Evolutionary conservation across 257 asterid species (phyloP).

Genomic region (Solanum habrochaites): DNA sequence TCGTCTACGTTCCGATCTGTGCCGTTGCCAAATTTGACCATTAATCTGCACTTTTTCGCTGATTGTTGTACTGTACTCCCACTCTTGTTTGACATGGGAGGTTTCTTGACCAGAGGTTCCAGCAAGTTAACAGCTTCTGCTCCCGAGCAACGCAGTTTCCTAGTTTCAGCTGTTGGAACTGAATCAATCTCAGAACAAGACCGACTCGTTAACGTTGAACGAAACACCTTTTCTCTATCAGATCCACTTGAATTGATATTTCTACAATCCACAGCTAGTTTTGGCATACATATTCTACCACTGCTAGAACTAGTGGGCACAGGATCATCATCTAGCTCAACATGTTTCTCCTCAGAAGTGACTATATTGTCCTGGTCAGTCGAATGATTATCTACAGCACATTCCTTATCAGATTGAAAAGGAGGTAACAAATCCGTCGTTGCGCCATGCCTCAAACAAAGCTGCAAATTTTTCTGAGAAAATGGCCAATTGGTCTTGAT

Average conservation of each 20-base stretch:
- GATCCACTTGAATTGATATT: slow-evolving; percentile 21
- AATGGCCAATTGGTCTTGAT: slow-evolving; percentile 82
- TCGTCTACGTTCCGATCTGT: slow-evolving; percentile 22
- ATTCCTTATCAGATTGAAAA: slow-evolving; percentile 50
- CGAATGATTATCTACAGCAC: not conserved
- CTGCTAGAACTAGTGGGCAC: slow-evolving; percentile 4
- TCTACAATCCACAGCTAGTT: slow-evolving; percentile 12
- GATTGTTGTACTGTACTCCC: slow-evolving; percentile 19
- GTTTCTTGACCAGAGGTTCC: not conserved
- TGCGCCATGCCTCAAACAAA: slow-evolving; percentile 64
- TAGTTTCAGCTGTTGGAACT: slow-evolving; percentile 9
- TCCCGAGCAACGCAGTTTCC: slow-evolving; percentile 13
- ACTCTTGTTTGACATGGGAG: slow-evolving; percentile 14
- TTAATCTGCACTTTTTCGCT: slow-evolving; percentile 50
- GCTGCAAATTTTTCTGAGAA: slow-evolving; percentile 62
- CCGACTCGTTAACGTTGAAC: slow-evolving; percentile 17
- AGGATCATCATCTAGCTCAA: slow-evolving; percentile 8
- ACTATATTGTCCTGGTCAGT: slow-evolving; percentile 7
- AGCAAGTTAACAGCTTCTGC: slow-evolving; percentile 16
- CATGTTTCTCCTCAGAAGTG: slow-evolving; percentile 21
- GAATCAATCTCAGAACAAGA: slow-evolving; percentile 37
- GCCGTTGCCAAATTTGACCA: slow-evolving; percentile 31
- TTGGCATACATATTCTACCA: slow-evolving; percentile 4
- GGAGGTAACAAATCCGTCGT: slow-evolving; percentile 72
- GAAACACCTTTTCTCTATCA: slow-evolving; percentile 32